Base-by-base conservation (phyloP, 1,139 yeast genomes). In the Yueomyces sp. region DNA sequence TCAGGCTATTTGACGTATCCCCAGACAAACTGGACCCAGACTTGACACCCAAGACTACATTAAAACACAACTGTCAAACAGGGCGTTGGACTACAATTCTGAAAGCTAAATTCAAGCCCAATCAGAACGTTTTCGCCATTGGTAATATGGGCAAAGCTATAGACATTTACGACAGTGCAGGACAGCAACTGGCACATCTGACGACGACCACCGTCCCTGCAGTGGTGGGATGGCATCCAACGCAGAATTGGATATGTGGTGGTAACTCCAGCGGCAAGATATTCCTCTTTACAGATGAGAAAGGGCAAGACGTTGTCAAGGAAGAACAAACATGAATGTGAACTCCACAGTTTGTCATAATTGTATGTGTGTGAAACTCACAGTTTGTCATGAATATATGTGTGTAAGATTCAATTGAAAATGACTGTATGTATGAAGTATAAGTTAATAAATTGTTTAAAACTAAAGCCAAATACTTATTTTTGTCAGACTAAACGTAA, bases 31-130 rank as follows among this genome's bases (percentile, higher is more conserved):
- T 57, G 9, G 44, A 55, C 11, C 51, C 50, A 3, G 60, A 55
- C 44, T 54, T 86, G 31, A 57, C 54, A 9, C 93, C 95, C 0
- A 59, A 71, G 35, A 71, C 75, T 30, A 75, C 75, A 8, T 69
- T 91, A 41, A 75, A 74, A 47, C 97, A 91, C 60, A 89, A 89
- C 55, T 91, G 97, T 64, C 95, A 89, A 60, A 82, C 96, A 0
- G 97, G 98, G 0, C 68, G 95, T 48, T 91, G 98, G 98, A 95
- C 91, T 1, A 81, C 95, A 1, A 89, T 91, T 41, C 67, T 91
- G 44, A 86, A 87, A 54, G 78, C 96, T 0, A 73, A 77, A 54
- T 91, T 96, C 93, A 66, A 62, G 31, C 95, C 85, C 52, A 79
- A 81, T 2, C 69, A 76, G 32, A 84, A 86, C 49, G 87, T 89